These are phyloP conservation scores for Chlamydomonas incerta DNA, from an alignment of 139 green algal genomes.

Conservation along the genomic window DNA sequence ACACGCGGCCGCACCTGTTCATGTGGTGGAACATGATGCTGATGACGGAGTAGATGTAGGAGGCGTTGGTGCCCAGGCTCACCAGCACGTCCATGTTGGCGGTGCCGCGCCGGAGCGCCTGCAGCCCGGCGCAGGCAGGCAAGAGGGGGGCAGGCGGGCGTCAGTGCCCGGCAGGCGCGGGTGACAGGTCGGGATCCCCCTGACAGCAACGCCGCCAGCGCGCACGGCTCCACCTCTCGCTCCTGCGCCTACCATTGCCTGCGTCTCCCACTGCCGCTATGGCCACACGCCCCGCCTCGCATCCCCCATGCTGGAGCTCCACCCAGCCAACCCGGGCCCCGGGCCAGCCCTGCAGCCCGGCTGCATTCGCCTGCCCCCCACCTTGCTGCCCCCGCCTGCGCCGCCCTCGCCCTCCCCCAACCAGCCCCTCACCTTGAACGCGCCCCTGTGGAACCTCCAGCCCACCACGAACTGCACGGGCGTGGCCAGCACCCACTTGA, in stretches of 20 bases:
- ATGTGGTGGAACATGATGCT: constrained; percentile 84
- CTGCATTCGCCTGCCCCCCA: not conserved
- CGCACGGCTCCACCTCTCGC: too few relatives aligned
- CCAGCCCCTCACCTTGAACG: constrained; percentile 59
- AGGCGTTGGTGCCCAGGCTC: constrained; percentile 92
- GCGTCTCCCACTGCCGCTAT: too few relatives aligned
- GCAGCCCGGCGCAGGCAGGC: not conserved
- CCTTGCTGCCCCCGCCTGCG: not conserved
- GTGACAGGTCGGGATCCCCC: too few relatives aligned
- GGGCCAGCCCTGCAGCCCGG: not conserved
- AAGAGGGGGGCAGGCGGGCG: not conserved
- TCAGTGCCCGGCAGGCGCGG: too few relatives aligned
- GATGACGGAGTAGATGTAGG: constrained; percentile 93
- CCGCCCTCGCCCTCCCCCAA: too few relatives aligned
- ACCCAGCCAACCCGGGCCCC: too few relatives aligned
- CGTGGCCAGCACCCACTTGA: constrained; percentile 90
- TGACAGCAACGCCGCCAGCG: too few relatives aligned
- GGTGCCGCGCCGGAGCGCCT: constrained; percentile 61
- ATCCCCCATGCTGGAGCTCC: too few relatives aligned
- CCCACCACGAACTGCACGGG: constrained; percentile 94
- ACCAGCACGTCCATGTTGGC: constrained; percentile 99
- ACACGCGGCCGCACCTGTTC: not conserved
- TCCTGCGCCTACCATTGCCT: too few relatives aligned
- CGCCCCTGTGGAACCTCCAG: constrained; percentile 93
- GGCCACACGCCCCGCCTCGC: too few relatives aligned